Base-by-base conservation (phyloP, 352 stramenopile species). In the Phytophthora pinifolia region DNA sequence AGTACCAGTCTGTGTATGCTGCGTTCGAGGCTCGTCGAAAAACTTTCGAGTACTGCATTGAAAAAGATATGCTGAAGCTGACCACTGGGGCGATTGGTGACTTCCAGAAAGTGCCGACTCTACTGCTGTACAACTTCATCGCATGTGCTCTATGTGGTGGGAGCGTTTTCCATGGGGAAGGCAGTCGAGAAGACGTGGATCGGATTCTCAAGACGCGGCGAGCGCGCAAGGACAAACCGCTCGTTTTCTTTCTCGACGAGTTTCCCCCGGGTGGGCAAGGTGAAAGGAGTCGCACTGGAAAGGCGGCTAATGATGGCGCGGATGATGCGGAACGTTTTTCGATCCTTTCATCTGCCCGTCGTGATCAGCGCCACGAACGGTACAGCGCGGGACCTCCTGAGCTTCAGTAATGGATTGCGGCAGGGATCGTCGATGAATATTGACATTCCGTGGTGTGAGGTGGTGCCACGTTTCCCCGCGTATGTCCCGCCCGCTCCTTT, bases 331-430 rank as follows among this genome's bases (percentile, higher is more conserved):
- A 44, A 54, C 15, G 46, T 35, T 4, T 44, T 54, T 22, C 32
- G 46, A 37, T 54, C 33, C 6, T 18, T 54, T 12, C 4, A 22
- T 25, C 17, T 54, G 42, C 10, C 33, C 8, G 18, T 54, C 9
- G 9, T 54, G 8, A 35, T 20, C 33, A 54, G 46, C 15, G 18
- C 46, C 18, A 54, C 46, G 10, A 54, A 54, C 33, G 33, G n/a
- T 20, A 44, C 46, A 17, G 46, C 46, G n/a, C 20, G 46, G 1
- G 29, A 36, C 12, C 27, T 36, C 22, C 4, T 38, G 6, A 38
- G 2, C 9, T 6, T 0, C 8, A 30, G 27, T 17, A 38, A 31
- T 4, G 6, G 9, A 15, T 25, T 3, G 25, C 37, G 8, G 6
- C 9, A 44, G 14, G 2, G 15, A 25, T 12, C 18, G 6, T 20